phyloP scores from a whole-genome alignment of 2,329 filamentous ascomycete genomes.

The Sclerotinia glacialis region DNA sequence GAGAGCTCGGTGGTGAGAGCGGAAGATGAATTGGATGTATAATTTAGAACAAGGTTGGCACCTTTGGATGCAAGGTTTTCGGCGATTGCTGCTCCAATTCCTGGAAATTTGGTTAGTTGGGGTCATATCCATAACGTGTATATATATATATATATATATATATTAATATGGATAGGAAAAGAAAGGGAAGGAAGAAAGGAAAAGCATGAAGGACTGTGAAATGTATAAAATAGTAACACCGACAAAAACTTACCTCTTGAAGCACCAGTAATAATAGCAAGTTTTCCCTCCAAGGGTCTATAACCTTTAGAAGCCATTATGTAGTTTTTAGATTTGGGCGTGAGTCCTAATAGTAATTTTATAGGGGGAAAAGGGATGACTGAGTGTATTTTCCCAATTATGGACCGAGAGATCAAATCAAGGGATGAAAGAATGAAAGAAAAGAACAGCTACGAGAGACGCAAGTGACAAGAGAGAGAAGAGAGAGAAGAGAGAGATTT shows the following conservation, averaged over 20 bases:
- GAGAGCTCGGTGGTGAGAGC: constrained; percentile 53
- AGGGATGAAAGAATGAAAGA: background rate
- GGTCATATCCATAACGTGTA: background rate
- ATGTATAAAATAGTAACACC: background rate
- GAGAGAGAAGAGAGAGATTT: background rate
- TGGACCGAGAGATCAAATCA: background rate
- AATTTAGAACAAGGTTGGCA: constrained; percentile 61
- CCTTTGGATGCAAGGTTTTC: constrained; percentile 70
- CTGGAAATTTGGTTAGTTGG: constrained; percentile 44
- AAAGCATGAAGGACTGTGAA: background rate
- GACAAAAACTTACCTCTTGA: constrained; percentile 61
- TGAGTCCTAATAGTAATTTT: background rate
- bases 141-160: background rate
- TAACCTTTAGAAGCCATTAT: constrained; percentile 27
- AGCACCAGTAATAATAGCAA: constrained; percentile 76
- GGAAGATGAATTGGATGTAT: constrained; percentile 60
- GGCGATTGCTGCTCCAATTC: constrained; percentile 65
- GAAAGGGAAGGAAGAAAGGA: background rate
- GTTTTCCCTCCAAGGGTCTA: constrained; percentile 63
- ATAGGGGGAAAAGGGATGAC: background rate
- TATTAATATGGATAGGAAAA: background rate
- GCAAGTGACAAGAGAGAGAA: background rate
- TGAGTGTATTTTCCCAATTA: background rate
- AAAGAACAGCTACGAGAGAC: background rate
- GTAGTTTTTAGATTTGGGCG: constrained; percentile 16